A percentile compares a stretch with the other conserved stretches of the same genome.
Conservation (phyloP, 2,329 filamentous ascomycete species). For the Aspergillus udagawae region DNA sequence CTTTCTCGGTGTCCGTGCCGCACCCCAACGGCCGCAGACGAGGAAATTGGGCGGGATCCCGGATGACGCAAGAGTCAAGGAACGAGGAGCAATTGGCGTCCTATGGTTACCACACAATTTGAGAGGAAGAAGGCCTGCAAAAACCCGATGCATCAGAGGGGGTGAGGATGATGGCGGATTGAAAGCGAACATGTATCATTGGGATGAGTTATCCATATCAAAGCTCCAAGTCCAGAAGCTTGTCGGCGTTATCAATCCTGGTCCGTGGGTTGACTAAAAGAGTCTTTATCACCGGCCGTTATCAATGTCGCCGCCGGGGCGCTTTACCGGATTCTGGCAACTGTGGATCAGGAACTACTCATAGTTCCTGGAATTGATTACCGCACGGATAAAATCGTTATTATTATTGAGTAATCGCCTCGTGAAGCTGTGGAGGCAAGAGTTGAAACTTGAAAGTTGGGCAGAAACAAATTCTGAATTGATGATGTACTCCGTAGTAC, state of each 20-base stretch:
- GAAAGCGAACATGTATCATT: neutral
- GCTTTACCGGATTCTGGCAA: neutral
- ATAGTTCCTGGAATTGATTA: neutral
- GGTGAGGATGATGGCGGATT: neutral
- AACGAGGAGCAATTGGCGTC: constrained; percentile 11
- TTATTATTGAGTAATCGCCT: neutral
- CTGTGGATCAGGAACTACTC: neutral
- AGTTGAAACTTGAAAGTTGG: neutral
- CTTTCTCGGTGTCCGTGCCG: neutral
- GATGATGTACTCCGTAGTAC: neutral
- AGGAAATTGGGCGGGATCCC: constrained; percentile 4
- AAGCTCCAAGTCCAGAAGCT: neutral
- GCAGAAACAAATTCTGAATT: neutral
- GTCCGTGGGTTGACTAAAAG: neutral
- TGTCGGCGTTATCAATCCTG: neutral
- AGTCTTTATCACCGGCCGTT: neutral
- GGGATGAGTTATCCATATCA: neutral
- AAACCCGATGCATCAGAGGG: neutral
- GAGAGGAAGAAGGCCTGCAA: neutral
- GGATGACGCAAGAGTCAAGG: constrained; percentile 18
- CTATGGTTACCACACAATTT: constrained; percentile 1
- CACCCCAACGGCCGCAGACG: neutral
- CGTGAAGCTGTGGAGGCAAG: neutral
- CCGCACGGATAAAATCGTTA: neutral
- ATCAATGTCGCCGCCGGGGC: neutral